A percentile compares a stretch with the other conserved stretches of the same genome.
phyloP scores from a whole-genome alignment of 2,329 filamentous ascomycete genomes.

The Pseudogymnoascus sp. region DNA sequence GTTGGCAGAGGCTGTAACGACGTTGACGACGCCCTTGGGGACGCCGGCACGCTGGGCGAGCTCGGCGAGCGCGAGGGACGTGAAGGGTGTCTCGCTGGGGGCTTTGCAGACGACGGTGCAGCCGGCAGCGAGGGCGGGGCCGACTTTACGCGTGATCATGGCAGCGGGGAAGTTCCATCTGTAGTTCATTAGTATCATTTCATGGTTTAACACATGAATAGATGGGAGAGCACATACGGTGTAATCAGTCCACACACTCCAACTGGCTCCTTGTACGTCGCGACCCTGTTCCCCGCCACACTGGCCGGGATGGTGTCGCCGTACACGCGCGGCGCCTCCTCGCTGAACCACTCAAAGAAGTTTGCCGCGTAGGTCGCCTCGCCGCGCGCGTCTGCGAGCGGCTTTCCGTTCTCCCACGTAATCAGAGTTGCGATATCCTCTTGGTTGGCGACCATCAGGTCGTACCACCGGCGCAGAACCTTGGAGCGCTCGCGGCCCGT shows the following conservation, averaged over 20 bases:
- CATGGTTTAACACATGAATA: neutral
- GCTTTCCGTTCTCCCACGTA: conserved; percentile 87
- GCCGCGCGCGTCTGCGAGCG: conserved; percentile 63
- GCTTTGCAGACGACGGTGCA: conserved; percentile 92
- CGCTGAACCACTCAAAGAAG: conserved; percentile 76
- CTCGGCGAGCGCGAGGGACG: conserved; percentile 78
- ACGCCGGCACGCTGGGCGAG: conserved; percentile 80
- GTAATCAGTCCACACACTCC: conserved; percentile 78
- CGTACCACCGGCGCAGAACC: conserved; percentile 72
- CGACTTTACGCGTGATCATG: conserved; percentile 66
- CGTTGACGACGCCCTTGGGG: conserved; percentile 82
- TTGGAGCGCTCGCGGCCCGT: conserved; percentile 68
- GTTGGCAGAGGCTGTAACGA: conserved; percentile 73
- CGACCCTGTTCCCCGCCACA: conserved; percentile 63
- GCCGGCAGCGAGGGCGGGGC: conserved; percentile 78
- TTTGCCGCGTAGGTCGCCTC: conserved; percentile 66
- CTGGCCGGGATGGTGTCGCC: conserved; percentile 68
- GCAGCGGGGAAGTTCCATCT: conserved; percentile 77
- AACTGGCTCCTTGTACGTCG: conserved; percentile 74
- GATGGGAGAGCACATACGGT: conserved; percentile 34
- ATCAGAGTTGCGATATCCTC: conserved; percentile 78
- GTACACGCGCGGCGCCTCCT: conserved; percentile 66
- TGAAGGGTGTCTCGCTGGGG: conserved; percentile 86
- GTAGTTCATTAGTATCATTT: conserved; percentile 20
- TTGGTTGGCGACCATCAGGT: conserved; percentile 67